Evolutionary conservation across 176 grass and related monocot genomes (phyloP), one percentile per base, ranked within the genome.

Genomic region (Cocos nucifera): DNA sequence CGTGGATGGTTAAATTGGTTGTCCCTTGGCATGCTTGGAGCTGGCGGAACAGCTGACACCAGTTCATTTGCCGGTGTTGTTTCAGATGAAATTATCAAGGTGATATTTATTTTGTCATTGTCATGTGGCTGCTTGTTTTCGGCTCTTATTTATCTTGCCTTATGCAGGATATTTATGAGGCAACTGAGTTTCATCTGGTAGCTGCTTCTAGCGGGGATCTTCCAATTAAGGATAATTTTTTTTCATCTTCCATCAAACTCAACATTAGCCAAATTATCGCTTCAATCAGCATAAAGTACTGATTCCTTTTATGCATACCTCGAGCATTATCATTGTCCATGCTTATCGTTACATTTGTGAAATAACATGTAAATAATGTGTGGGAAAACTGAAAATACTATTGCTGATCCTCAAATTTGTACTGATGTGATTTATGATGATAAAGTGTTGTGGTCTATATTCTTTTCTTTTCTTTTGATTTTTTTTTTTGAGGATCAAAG

Each of bases 11-110:
- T 97, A 68, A 97, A 91, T 59, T 97, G 92, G 92, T 74, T 97
- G 14, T 97, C 92, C 68, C 87, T 87, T 68, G 92, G 92, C 62
- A 90, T 97, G 92, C 92, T 97, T 85, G 92, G 92, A 83, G 92
- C 78, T 63, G 84, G 92, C 75, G 92, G 92, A 75, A 88, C 92
- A 67, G 87, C 75, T 56, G 86, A 85, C 48, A 80, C 78, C 56
- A 87, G 73, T 67, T 91, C 87, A 57, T 97, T 97, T 73, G 83
- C 92, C 76, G 92, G 87, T 69, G 84, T 95, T 69, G 60, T 97
- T 72, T 97, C 92, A 53, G 92, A 97, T 82, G 92, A 97, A 51
- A 97, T 97, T 54, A 90, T 97, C 67, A 90, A 96, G 87, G 92
- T 84, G 48, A 72, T 72, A 61, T 62, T 59, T 9, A 58, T 57